Evolutionary conservation across 768 basidiomycete genomes (phyloP).

Genomic region (Rhodocollybia butyracea): DNA sequence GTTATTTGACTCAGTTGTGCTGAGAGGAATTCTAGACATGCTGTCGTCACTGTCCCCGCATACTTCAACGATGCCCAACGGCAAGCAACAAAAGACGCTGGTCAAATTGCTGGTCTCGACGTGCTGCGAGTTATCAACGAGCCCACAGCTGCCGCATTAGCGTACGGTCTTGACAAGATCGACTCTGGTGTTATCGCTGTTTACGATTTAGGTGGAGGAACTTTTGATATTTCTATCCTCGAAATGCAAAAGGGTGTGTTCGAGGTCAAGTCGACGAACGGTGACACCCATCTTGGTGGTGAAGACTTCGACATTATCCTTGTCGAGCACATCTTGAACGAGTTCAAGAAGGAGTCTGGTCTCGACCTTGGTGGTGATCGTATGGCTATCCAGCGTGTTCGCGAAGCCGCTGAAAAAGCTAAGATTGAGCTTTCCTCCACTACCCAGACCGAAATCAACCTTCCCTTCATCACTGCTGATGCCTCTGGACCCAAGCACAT

Average conservation of each 20-base stretch:
- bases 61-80: constrained; percentile 99
- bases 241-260: constrained; percentile 99
- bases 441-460: constrained; percentile 92
- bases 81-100: constrained; percentile 97
- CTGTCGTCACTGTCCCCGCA: constrained; percentile 94
- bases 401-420: constrained; percentile 99
- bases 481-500: constrained; percentile 96
- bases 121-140: constrained; percentile 99
- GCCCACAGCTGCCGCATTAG: constrained; percentile 96
- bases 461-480: constrained; percentile 98
- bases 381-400: constrained; percentile 98
- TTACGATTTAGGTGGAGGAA: constrained; percentile 97
- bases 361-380: constrained; percentile 80
- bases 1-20: not conserved
- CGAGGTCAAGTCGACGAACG: constrained; percentile 99
- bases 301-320: constrained; percentile 96
- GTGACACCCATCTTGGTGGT: constrained; percentile 94
- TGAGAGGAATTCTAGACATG: constrained; percentile 48
- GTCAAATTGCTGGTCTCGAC: constrained; percentile 95
- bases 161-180: constrained; percentile 91
- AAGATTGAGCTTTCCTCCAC: constrained; percentile 98
- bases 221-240: constrained; percentile 98
- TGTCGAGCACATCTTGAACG: constrained; percentile 78
- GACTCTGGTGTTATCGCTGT: constrained; percentile 91
- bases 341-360: constrained; percentile 94